Evolutionary conservation across 305 asterid genomes (phyloP), one percentile per base, ranked within the genome.

Genomic region (Galium porrigens): DNA sequence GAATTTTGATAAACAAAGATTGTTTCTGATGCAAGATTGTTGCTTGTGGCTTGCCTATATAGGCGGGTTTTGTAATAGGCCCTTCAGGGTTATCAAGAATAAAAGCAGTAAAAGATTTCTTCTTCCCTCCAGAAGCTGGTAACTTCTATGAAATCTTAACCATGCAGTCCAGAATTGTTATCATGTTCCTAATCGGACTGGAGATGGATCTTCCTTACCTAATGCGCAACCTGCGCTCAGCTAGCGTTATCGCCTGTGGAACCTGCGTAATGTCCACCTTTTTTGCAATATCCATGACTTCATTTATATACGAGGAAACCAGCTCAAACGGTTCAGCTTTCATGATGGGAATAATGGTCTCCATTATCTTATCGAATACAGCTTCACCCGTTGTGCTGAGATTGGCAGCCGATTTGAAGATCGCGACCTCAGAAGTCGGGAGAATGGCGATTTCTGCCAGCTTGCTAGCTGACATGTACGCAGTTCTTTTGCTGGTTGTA

Each of bases 61-160:
- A 94, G 99, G 97, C 99, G n/a, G 99, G 99, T 46, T 86, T 89
- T 61, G 85, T 94, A 72, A 77, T 94, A 67, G 96, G 99, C 8
- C 99, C 96, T 4, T 89, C 99, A 6, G 84, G 96, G 36, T 74
- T 94, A 57, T 89, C 97, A n/a, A 85, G 80, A 65, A 76, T 86
- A 30, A 70, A 61, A 0, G 5, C n/a, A 5, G 81, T 89, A 15
- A 80, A 72, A 39, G 27, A 49, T 0, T 94, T 87, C 81, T 89
- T 94, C 76, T 83, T 89, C 53, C 78, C 76, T 69, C 77, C 78
- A 63, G 80, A 83, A 17, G 80, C 85, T 1, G 72, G 72, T 12
- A 95, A 86, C 76, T 86, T 85, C 83, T 94, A 83, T 18, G 99
- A 89, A 73, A 82, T 94, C 67, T 73, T 94, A 87, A 84, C 85